These are phyloP conservation scores for Kodamaea alishanica DNA, from an alignment of 1,139 yeast genomes.

Conservation along the genomic window DNA sequence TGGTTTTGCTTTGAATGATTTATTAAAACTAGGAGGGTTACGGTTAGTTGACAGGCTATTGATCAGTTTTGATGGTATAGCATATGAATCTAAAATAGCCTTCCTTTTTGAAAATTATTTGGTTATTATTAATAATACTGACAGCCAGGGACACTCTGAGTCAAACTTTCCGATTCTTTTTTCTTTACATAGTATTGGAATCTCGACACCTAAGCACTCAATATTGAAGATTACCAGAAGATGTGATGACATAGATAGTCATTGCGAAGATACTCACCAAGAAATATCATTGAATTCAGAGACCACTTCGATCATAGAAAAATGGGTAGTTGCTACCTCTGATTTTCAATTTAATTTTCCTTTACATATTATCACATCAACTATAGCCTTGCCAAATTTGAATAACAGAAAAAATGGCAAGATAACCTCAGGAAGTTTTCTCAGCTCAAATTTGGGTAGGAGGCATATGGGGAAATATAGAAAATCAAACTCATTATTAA, in stretches of 20 bases:
- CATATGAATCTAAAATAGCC: slow-evolving; percentile 17
- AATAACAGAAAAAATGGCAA: too few species aligned
- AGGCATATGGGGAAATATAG: background rate
- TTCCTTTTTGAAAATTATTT: slow-evolving; percentile 36
- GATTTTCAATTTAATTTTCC: slow-evolving; percentile 35
- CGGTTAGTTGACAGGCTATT: slow-evolving; percentile 36
- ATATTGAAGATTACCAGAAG: slow-evolving; percentile 14
- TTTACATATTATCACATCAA: slow-evolving; percentile 35
- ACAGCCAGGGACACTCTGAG: slow-evolving; percentile 5
- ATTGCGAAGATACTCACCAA: background rate
- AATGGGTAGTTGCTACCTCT: slow-evolving; percentile 45
- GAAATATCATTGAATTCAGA: slow-evolving; percentile 21
- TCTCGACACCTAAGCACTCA: slow-evolving; percentile 19
- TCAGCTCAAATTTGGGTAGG: too few species aligned
- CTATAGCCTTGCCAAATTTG: slow-evolving; percentile 19
- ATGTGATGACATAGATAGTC: background rate
- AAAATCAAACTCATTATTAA: background rate
- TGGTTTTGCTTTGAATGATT: slow-evolving; percentile 21
- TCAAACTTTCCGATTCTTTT: slow-evolving; percentile 10
- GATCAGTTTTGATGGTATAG: slow-evolving; percentile 15
- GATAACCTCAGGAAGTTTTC: too few species aligned
- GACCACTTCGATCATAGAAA: slow-evolving; percentile 32
- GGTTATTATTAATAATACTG: slow-evolving; percentile 19
- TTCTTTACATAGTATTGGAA: slow-evolving; percentile 12
- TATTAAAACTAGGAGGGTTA: slow-evolving; percentile 33